Evolutionary conservation across 2,329 filamentous ascomycete genomes (phyloP).

Genomic region (Alternaria postmessia): DNA sequence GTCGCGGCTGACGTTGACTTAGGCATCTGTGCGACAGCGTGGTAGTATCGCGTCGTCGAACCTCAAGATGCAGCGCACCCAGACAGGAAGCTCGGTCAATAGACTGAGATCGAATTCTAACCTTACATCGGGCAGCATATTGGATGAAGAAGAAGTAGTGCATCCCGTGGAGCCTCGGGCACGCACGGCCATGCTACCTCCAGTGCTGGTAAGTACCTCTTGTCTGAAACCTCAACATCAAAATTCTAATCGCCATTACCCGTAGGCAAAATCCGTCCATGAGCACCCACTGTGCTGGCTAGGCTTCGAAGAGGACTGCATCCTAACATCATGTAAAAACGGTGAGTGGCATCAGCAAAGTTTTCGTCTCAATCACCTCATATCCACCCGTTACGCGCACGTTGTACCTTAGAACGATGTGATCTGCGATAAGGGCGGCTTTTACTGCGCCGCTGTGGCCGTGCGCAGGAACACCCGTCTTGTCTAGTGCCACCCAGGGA

Average conservation of each 20-base stretch:
- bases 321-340: conserved; percentile 89
- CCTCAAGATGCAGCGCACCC: conserved; percentile 54
- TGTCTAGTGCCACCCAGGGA: conserved; percentile 9
- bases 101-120: conserved; percentile 76
- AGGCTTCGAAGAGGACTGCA: conserved; percentile 91
- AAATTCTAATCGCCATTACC: conserved; percentile 12
- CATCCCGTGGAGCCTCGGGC: conserved; percentile 87
- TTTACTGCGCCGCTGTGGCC: conserved; percentile 22
- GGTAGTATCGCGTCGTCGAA: conserved; percentile 61
- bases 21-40: conserved; percentile 66
- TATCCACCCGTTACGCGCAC: conserved; percentile 16
- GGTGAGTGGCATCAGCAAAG: conserved; percentile 65
- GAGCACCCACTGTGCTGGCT: conserved; percentile 88
- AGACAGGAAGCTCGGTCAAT: conserved; percentile 69
- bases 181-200: conserved; percentile 84
- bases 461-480: conserved; percentile 39
- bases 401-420: conserved; percentile 6
- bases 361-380: conserved; percentile 20
- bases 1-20: conserved; percentile 1
- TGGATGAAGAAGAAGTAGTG: conserved; percentile 69
- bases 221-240: conserved; percentile 5
- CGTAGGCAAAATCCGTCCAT: conserved; percentile 81
- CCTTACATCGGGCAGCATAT: conserved; percentile 61
- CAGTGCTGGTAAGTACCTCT: conserved; percentile 76
- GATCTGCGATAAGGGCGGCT: conserved; percentile 36